phyloP scores from a whole-genome alignment of 1,284 basidiomycete genomes.

The Somion occarium region DNA sequence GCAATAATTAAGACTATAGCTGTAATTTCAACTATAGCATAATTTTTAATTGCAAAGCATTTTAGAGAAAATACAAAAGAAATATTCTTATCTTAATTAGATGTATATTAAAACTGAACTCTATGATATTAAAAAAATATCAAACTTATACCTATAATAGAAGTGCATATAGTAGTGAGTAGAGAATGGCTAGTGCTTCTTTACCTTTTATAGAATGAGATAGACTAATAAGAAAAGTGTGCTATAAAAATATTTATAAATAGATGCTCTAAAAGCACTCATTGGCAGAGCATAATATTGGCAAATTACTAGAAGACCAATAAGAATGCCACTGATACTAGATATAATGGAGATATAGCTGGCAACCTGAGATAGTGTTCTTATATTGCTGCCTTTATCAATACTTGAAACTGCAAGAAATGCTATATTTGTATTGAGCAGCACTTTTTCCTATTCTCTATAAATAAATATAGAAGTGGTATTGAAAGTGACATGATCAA shows the following conservation, averaged over 20 bases:
- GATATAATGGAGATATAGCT: constrained; percentile 42
- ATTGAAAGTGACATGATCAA: constrained; percentile 4
- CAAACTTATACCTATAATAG: constrained; percentile 36
- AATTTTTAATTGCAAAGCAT: constrained; percentile 11
- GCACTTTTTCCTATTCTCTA: constrained; percentile 33
- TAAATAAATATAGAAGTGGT: too few species aligned
- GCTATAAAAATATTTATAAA: constrained; percentile 2
- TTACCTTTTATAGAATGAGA: constrained; percentile 25
- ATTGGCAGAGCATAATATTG: constrained; percentile 35
- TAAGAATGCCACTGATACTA: constrained; percentile 42
- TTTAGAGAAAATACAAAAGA: constrained; percentile 16
- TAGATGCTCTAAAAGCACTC: constrained; percentile 25
- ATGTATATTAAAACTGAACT: not conserved
- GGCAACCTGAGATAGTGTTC: constrained; percentile 36
- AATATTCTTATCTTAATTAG: constrained; percentile 14
- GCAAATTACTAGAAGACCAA: constrained; percentile 41
- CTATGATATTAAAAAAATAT: constrained; percentile 3
- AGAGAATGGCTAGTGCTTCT: constrained; percentile 33
- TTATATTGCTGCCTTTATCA: constrained; percentile 17
- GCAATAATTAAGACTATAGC: constrained; percentile 15
- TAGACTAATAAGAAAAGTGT: constrained; percentile 20
- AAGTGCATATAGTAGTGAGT: constrained; percentile 33
- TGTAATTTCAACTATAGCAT: constrained; percentile 5
- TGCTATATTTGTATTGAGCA: constrained; percentile 40
- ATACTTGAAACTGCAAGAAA: constrained; percentile 42